Conservation (phyloP, 169 alveolate species). For the Cryptosporidium baileyi region DNA sequence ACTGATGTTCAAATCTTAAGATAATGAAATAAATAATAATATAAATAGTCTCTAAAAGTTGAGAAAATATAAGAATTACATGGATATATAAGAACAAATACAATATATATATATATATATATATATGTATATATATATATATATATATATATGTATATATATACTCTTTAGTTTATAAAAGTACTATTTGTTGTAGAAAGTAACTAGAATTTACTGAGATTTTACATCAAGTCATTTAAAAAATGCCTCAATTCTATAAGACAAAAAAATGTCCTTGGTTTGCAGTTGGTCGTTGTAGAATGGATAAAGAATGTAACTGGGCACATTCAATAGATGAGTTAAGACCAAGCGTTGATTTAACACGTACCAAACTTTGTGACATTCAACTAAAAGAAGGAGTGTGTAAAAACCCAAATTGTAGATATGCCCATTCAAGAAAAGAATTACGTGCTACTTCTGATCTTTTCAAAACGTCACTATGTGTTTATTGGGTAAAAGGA, state of each 20-base stretch:
- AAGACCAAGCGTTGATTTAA: conserved; percentile 68
- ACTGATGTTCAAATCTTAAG: too few relatives aligned
- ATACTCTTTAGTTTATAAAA: too few relatives aligned
- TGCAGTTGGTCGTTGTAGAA: conserved; percentile 70
- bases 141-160: too few relatives aligned
- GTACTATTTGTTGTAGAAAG: too few relatives aligned
- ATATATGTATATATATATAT: too few relatives aligned
- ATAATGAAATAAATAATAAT: too few relatives aligned
- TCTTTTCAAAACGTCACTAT: conserved; percentile 73
- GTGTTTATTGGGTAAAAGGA: conserved; percentile 76
- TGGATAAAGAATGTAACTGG: conserved; percentile 70
- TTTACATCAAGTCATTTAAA: too few relatives aligned
- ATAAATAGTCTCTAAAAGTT: too few relatives aligned
- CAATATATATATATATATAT: too few relatives aligned
- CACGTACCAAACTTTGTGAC: conserved; percentile 59
- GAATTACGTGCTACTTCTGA: conserved; percentile 73
- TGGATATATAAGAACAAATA: too few relatives aligned
- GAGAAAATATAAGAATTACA: too few relatives aligned
- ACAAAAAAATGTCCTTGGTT: conserved; percentile 69
- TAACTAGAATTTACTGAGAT: too few relatives aligned
- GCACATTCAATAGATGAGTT: conserved; percentile 66
- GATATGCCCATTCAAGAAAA: conserved; percentile 74
- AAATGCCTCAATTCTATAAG: conserved; percentile 65
- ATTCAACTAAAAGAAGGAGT: conserved; percentile 46
- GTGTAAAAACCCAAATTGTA: conserved; percentile 68